Evolutionary conservation across 164 flowering plant species (phyloP).

Genomic region (Litsea cubeba): DNA sequence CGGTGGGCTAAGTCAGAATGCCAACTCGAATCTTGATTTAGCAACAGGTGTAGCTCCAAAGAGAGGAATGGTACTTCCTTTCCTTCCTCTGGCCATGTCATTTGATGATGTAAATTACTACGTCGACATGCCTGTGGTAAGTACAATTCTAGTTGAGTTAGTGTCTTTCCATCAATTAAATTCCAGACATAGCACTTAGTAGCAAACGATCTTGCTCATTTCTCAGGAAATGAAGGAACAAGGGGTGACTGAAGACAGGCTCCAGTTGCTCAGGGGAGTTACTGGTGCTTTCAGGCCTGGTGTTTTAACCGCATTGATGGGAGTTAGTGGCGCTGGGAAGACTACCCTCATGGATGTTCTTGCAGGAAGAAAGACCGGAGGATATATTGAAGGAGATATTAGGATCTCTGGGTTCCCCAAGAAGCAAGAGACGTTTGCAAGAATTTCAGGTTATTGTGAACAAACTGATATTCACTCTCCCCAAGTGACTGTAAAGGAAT

Average conservation of each 20-base stretch:
- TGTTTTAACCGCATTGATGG: constrained; percentile 40
- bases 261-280: constrained; percentile 36
- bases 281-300: constrained; percentile 43
- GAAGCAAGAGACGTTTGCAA: constrained; percentile 91
- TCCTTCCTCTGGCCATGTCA: constrained; percentile 85
- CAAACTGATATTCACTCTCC: constrained; percentile 40
- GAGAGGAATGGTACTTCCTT: constrained; percentile 98
- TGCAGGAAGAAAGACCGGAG: constrained; percentile 60
- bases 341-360: constrained; percentile 62
- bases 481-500: constrained; percentile 49
- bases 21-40: constrained; percentile 36
- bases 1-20: constrained; percentile 33
- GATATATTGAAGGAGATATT: constrained; percentile 81
- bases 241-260: constrained; percentile 33
- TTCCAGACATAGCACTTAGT: background rate
- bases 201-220: background rate
- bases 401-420: constrained; percentile 88
- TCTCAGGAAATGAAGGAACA: constrained; percentile 36
- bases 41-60: constrained; percentile 61
- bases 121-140: constrained; percentile 91
- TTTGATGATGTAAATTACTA: constrained; percentile 74
- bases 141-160: background rate
- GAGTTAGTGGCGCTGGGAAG: constrained; percentile 96
- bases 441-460: constrained; percentile 66
- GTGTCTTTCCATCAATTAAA: background rate